A percentile compares a stretch with the other conserved stretches of the same genome.
These are phyloP conservation scores for Colletotrichum cuscutae DNA, from an alignment of 2,329 filamentous ascomycete species.

Conservation along the genomic window DNA sequence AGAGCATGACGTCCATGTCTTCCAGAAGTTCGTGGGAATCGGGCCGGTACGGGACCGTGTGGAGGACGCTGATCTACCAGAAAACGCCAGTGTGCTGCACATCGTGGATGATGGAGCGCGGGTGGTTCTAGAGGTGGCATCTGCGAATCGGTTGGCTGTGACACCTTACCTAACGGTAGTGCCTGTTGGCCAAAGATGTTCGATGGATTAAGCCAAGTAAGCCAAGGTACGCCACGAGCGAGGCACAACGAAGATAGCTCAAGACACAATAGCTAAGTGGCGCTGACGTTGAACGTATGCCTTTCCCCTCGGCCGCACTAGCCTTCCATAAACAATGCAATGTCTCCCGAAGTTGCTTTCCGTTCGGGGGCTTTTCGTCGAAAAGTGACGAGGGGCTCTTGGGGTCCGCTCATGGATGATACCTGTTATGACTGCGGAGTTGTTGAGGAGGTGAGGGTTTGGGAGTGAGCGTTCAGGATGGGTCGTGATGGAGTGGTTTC, in stretches of 20 bases:
- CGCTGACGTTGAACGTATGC: neutral
- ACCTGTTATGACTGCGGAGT: slow-evolving; percentile 16
- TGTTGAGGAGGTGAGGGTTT: slow-evolving; percentile 20
- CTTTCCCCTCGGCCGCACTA: slow-evolving; percentile 4
- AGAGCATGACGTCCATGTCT: slow-evolving; percentile 30
- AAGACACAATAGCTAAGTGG: slow-evolving; percentile 3
- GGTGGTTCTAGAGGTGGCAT: slow-evolving; percentile 22
- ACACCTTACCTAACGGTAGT: neutral
- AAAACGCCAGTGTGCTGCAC: neutral
- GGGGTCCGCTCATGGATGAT: slow-evolving; percentile 18
- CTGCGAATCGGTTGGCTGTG: slow-evolving; percentile 13
- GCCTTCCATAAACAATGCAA: neutral
- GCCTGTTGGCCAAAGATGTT: slow-evolving; percentile 9
- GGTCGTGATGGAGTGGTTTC: slow-evolving; percentile 22
- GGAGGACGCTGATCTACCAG: slow-evolving; percentile 29
- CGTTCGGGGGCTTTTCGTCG: neutral
- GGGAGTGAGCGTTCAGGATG: neutral
- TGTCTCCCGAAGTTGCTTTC: slow-evolving; percentile 8
- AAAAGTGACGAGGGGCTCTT: slow-evolving; percentile 1
- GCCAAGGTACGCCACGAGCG: slow-evolving; percentile 31
- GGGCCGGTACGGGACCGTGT: slow-evolving; percentile 30
- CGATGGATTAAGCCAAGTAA: slow-evolving; percentile 24
- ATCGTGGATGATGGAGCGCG: slow-evolving; percentile 12
- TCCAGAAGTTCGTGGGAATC: slow-evolving; percentile 33
- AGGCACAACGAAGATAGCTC: slow-evolving; percentile 24